Conservation (phyloP, 331 rosid genomes). For the Telfairia occidentalis region DNA sequence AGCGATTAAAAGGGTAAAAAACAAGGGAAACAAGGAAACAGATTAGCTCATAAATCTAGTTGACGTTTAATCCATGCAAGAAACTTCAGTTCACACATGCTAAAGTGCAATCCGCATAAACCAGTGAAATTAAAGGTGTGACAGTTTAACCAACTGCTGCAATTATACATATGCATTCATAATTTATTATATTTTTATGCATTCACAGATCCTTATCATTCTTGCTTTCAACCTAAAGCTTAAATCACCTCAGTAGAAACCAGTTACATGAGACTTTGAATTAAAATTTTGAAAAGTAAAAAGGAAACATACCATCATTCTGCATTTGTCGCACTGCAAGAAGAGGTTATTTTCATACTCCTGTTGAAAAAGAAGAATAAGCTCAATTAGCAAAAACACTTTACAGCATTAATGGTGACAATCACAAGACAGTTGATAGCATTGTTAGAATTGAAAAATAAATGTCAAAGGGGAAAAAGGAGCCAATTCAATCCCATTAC, state of each 20-base stretch:
- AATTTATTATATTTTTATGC: not conserved
- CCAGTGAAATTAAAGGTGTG: not conserved
- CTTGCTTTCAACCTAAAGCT: not conserved
- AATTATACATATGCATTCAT: slow-evolving; percentile 1
- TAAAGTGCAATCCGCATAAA: not conserved
- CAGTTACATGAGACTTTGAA: not conserved
- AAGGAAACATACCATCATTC: slow-evolving; percentile 75
- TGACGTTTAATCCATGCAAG: not conserved
- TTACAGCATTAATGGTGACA: not conserved
- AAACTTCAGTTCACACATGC: not conserved
- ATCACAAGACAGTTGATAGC: not conserved
- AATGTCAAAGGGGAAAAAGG: not conserved
- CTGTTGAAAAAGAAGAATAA: slow-evolving; percentile 28
- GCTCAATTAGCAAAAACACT: slow-evolving; percentile 22
- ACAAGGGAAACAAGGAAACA: not conserved
- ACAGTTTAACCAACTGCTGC: not conserved
- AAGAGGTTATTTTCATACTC: slow-evolving; percentile 94
- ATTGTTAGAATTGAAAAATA: not conserved
- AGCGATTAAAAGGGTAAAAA: not conserved
- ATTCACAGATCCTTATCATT: not conserved
- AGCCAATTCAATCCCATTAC: not conserved
- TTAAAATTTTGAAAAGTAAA: not conserved
- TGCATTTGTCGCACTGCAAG: slow-evolving; percentile 98
- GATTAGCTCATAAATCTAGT: not conserved
- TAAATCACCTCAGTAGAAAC: not conserved